These are phyloP conservation scores for Raphanus hybrid DNA, from an alignment of 441 rosid species.

Conservation along the genomic window DNA sequence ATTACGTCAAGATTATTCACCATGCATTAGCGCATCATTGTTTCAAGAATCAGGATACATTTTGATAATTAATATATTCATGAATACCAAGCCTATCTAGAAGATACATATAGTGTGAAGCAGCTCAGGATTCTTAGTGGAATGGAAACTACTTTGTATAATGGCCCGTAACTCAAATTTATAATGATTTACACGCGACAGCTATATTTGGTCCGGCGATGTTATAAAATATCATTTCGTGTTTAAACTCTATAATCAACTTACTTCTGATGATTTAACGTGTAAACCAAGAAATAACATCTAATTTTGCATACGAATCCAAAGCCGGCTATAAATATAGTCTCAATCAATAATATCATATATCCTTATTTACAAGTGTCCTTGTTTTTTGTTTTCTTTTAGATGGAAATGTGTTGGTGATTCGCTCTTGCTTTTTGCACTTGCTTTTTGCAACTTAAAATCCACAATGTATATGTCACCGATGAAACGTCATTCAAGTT, in stretches of 20 bases:
- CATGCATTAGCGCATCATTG: neutral
- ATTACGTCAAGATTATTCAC: neutral
- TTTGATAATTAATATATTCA: neutral
- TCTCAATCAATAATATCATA: neutral
- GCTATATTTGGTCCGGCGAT: neutral
- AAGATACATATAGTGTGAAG: neutral
- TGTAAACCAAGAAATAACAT: neutral
- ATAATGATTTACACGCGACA: neutral
- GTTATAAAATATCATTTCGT: neutral
- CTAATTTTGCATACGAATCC: neutral
- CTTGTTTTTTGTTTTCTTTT: neutral
- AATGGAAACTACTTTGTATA: neutral
- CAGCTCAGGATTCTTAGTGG: neutral
- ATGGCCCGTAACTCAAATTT: conserved; percentile 12
- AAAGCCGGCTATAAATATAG: neutral
- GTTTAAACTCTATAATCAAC: neutral
- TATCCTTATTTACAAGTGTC: neutral
- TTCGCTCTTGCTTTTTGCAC: neutral
- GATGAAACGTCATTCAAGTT: no score
- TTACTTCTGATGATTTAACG: neutral
- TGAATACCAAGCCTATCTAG: neutral
- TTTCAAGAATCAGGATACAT: neutral
- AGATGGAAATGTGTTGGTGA: neutral
- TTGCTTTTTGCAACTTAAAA: neutral
- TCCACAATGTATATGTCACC: neutral